Conservation (phyloP, 2,329 filamentous ascomycete genomes). For the Clonostachys sp. region DNA sequence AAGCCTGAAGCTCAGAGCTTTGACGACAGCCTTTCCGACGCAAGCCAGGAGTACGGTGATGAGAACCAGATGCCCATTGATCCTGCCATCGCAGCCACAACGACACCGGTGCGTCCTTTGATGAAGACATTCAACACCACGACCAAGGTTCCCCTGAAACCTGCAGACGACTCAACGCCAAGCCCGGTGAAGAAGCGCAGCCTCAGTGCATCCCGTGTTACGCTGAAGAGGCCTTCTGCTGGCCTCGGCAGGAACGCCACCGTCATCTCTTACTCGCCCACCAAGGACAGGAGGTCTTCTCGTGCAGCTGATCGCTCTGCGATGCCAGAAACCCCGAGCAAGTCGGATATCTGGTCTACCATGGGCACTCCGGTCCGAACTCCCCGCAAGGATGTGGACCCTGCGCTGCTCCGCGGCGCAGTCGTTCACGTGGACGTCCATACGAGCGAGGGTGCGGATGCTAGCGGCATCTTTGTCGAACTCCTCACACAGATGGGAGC, state of each 20-base stretch:
- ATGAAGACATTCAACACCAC: slow-evolving; percentile 57
- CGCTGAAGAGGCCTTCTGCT: slow-evolving; percentile 34
- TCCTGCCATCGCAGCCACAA: slow-evolving; percentile 37
- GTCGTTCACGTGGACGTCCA: slow-evolving; percentile 82
- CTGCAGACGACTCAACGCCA: slow-evolving; percentile 54
- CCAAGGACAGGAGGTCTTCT: slow-evolving; percentile 28
- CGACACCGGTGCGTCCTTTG: slow-evolving; percentile 52
- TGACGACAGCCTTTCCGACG: slow-evolving; percentile 51
- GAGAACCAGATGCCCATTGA: slow-evolving; percentile 59
- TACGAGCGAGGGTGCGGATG: slow-evolving; percentile 76
- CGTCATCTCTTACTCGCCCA: slow-evolving; percentile 50
- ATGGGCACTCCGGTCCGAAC: slow-evolving; percentile 52
- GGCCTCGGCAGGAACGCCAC: slow-evolving; percentile 41
- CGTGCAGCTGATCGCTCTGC: neutral
- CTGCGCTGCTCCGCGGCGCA: slow-evolving; percentile 59
- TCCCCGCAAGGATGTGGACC: slow-evolving; percentile 47
- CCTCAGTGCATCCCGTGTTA: slow-evolving; percentile 43
- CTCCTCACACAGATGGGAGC: slow-evolving; percentile 79
- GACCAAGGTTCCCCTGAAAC: slow-evolving; percentile 72
- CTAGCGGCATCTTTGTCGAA: slow-evolving; percentile 76
- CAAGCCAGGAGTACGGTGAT: slow-evolving; percentile 62
- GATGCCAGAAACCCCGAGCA: slow-evolving; percentile 20
- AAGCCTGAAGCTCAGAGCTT: slow-evolving; percentile 24
- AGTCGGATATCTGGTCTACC: slow-evolving; percentile 47
- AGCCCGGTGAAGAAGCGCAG: slow-evolving; percentile 43